A percentile compares a stretch with the other conserved stretches of the same genome.
Evolutionary conservation across 2,329 filamentous ascomycete species (phyloP).

Genomic region (Blumeria graminis): DNA sequence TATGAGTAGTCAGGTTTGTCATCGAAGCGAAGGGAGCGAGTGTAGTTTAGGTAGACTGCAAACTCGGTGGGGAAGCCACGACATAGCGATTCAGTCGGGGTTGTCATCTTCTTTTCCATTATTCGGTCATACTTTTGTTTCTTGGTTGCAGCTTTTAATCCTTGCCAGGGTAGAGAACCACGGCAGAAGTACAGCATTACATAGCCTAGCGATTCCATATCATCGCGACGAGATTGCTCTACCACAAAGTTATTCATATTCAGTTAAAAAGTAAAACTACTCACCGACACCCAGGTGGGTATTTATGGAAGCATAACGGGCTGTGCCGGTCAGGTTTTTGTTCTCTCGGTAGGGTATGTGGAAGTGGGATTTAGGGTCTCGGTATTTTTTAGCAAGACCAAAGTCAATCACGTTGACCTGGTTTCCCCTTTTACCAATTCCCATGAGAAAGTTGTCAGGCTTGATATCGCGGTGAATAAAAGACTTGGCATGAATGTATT

Average conservation of each 20-base stretch:
- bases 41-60: constrained; percentile 99
- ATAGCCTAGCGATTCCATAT: constrained; percentile 97
- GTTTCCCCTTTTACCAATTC: constrained; percentile 95
- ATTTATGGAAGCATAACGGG: constrained; percentile 96
- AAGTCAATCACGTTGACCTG: constrained; percentile 99
- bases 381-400: constrained; percentile 97
- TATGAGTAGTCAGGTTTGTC: constrained; percentile 99
- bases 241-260: constrained; percentile 12
- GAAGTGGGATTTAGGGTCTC: constrained; percentile 98
- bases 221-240: constrained; percentile 97
- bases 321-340: constrained; percentile 98
- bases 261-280: constrained; percentile 14
- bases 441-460: constrained; percentile 99
- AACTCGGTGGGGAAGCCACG: constrained; percentile 99
- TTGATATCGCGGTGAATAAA: constrained; percentile 99
- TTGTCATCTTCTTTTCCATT: constrained; percentile 99
- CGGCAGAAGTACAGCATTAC: constrained; percentile 99
- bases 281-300: constrained; percentile 83
- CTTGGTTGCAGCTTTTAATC: constrained; percentile 93
- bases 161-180: constrained; percentile 95
- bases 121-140: constrained; percentile 99
- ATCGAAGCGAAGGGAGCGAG: constrained; percentile 90
- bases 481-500: constrained; percentile 98
- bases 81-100: constrained; percentile 92
- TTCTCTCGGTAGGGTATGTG: constrained; percentile 99